Percentiles rank a stretch among this genome's conserved stretches.
These are phyloP conservation scores for Trifolium fragiferum DNA, from an alignment of 306 rosid genomes.

Conservation along the genomic window DNA sequence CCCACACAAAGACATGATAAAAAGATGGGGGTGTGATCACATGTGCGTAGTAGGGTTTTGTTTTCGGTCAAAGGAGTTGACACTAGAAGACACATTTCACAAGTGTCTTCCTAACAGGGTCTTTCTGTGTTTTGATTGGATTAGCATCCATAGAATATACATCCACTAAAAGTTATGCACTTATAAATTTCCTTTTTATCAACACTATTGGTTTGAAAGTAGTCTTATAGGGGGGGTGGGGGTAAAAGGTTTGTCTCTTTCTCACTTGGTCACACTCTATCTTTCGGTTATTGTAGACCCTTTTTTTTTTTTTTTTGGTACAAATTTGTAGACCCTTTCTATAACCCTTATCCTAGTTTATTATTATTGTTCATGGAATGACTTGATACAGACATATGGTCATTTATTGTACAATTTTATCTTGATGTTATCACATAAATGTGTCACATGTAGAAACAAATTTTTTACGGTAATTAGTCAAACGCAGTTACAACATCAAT, in stretches of 20 bases:
- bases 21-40: conserved; percentile 17
- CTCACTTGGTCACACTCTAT: not conserved
- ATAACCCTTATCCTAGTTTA: conserved; percentile 32
- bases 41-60: conserved; percentile 13
- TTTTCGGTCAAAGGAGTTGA: conserved; percentile 41
- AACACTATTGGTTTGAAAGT: conserved; percentile 27
- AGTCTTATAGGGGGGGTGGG: conserved; percentile 7
- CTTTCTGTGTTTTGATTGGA: conserved; percentile 42
- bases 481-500: too few relatives aligned
- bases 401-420: conserved; percentile 24
- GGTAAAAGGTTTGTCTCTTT: conserved; percentile 23
- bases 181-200: conserved; percentile 19
- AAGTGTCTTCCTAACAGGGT: conserved; percentile 47
- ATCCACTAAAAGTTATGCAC: conserved; percentile 26
- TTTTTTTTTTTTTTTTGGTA: too few relatives aligned
- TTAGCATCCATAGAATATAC: conserved; percentile 53
- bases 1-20: conserved; percentile 47
- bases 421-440: conserved; percentile 18
- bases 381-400: not conserved
- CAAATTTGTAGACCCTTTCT: conserved; percentile 20
- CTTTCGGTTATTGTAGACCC: conserved; percentile 44
- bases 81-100: conserved; percentile 39
- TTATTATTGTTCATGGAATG: conserved; percentile 33
- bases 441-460: not conserved
- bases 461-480: too few relatives aligned